Conservation (phyloP, 2,329 filamentous ascomycete genomes). For the Xylariaceae sp. region DNA sequence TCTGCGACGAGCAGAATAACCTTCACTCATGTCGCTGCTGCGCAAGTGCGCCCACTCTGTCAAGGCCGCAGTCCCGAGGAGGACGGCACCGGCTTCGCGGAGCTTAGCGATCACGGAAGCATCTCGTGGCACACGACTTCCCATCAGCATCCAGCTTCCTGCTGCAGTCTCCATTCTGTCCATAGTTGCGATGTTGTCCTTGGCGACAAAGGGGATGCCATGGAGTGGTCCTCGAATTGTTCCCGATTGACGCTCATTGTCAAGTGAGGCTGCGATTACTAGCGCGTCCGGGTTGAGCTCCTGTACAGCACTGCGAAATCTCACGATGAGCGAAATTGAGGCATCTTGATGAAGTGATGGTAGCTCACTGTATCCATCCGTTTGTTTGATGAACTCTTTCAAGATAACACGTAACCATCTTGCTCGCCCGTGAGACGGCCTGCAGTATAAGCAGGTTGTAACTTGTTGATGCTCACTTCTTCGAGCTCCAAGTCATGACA, state of each 20-base stretch:
- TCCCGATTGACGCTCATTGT: conserved; percentile 55
- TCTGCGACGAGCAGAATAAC: conserved; percentile 60
- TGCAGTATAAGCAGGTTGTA: conserved; percentile 55
- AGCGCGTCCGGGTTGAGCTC: conserved; percentile 66
- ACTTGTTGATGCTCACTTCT: conserved; percentile 65
- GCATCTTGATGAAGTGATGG: background rate
- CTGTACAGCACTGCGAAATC: conserved; percentile 49
- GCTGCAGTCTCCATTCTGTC: conserved; percentile 72
- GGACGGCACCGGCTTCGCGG: conserved; percentile 48
- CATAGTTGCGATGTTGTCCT: conserved; percentile 66
- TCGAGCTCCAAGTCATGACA: conserved; percentile 58
- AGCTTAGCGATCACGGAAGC: conserved; percentile 59
- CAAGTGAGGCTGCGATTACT: conserved; percentile 55
- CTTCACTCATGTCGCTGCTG: conserved; percentile 62
- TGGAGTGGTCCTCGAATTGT: conserved; percentile 61
- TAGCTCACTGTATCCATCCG: conserved; percentile 57
- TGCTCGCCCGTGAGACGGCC: conserved; percentile 53
- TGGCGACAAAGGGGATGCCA: conserved; percentile 71
- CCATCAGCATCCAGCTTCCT: conserved; percentile 63
- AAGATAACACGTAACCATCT: conserved; percentile 61
- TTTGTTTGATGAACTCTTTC: conserved; percentile 58
- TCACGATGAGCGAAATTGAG: too few relatives aligned
- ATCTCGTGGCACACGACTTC: conserved; percentile 62
- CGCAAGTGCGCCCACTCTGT: conserved; percentile 74
- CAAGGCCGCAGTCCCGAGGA: conserved; percentile 67